Evolutionary conservation across 352 stramenopile species (phyloP).

Genomic region (Phytophthora boehmeriae): DNA sequence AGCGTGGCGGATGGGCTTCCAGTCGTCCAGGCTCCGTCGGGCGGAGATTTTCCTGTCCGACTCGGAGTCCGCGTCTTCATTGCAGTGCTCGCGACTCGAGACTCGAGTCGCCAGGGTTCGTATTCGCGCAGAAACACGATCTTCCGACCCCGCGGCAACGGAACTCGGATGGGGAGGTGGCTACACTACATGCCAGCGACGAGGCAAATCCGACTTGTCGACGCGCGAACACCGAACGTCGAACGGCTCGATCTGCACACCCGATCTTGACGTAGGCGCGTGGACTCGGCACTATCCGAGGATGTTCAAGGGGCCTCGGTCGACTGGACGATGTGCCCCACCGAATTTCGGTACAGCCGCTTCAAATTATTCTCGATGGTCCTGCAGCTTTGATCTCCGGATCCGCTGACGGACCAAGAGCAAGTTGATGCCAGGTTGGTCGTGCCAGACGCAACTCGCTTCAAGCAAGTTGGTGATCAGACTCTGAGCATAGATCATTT

Average conservation of each 20-base stretch:
- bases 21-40: neutral
- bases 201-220: neutral
- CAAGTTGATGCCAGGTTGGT: neutral
- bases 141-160: constrained; percentile 1
- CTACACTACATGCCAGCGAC: constrained; percentile 1
- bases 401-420: neutral
- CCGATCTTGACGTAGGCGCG: neutral
- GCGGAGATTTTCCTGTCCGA: too few species aligned
- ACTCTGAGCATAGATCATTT: neutral
- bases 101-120: neutral
- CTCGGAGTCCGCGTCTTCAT: too few species aligned
- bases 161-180: constrained; percentile 4
- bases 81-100: too few species aligned
- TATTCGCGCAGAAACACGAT: constrained; percentile 2
- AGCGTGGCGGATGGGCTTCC: neutral
- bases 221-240: neutral
- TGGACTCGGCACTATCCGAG: constrained; percentile 1
- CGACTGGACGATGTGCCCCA: neutral
- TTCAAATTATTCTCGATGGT: neutral
- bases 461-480: neutral
- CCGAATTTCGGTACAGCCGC: neutral
- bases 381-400: neutral
- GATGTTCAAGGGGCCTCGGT: neutral
- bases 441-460: too few species aligned
- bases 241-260: neutral